Conservation (phyloP, 495 filamentous ascomycete genomes). For the Durotheca rogersii region DNA sequence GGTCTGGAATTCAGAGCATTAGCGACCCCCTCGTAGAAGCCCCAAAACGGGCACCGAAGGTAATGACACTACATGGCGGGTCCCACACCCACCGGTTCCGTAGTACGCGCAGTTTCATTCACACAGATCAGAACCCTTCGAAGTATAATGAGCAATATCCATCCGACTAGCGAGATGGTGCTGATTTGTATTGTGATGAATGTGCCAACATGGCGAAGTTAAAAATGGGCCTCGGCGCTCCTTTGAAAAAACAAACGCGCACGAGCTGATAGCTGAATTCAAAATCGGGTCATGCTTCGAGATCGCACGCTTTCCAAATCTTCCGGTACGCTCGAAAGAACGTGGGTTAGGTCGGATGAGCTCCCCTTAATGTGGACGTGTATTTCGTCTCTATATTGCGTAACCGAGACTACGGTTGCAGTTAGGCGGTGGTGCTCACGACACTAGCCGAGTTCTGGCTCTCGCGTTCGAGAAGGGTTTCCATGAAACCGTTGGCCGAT, state of each 20-base stretch:
- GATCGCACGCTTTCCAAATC: constrained; percentile 15
- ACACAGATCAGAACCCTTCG: not conserved
- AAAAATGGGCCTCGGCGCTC: constrained; percentile 16
- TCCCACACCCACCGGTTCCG: no score
- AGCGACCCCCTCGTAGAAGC: no score
- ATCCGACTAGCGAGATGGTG: constrained; percentile 32
- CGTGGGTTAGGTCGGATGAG: constrained; percentile 37
- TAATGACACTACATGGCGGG: no score
- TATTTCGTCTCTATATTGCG: constrained; percentile 4
- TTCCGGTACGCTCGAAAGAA: constrained; percentile 37
- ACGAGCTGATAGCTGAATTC: constrained; percentile 14
- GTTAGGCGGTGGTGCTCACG: constrained; percentile 28
- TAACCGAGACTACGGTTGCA: constrained; percentile 7
- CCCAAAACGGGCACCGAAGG: no score
- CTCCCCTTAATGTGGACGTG: constrained; percentile 27
- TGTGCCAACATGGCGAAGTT: constrained; percentile 12
- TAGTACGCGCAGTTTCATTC: not conserved
- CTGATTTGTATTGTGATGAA: constrained; percentile 33
- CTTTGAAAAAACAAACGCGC: not conserved
- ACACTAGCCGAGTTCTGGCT: constrained; percentile 16
- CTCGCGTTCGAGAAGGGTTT: constrained; percentile 43
- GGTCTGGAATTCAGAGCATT: no score
- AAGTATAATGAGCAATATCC: constrained; percentile 34
- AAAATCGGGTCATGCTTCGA: constrained; percentile 16
- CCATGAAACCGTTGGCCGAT: constrained; percentile 35